phyloP scores from a whole-genome alignment of 2,329 filamentous ascomycete genomes.

The Penicillium hesseltinei region DNA sequence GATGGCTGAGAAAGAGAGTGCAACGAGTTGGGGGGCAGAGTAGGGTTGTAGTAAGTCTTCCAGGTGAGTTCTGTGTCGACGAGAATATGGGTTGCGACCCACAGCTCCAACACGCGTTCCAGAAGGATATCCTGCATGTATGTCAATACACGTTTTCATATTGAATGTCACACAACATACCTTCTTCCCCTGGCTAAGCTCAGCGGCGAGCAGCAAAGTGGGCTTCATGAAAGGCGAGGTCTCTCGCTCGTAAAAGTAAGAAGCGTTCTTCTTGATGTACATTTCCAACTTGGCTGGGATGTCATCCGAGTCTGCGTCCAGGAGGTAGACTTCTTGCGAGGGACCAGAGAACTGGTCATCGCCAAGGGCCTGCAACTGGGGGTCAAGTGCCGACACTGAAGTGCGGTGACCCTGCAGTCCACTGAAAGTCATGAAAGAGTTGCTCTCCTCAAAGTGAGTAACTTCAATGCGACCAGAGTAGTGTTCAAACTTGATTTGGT shows the following conservation, averaged over 20 bases:
- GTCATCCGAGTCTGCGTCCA: constrained; percentile 52
- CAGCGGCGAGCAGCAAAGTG: constrained; percentile 45
- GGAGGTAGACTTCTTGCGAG: constrained; percentile 46
- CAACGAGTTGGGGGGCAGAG: constrained; percentile 36
- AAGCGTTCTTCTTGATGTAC: constrained; percentile 52
- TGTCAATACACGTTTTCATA: neutral
- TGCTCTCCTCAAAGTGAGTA: constrained; percentile 54
- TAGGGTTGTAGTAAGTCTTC: constrained; percentile 51
- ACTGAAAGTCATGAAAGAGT: constrained; percentile 49
- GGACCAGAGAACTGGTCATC: constrained; percentile 40
- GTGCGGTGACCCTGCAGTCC: constrained; percentile 42
- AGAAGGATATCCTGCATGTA: constrained; percentile 31
- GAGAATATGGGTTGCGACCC: constrained; percentile 56
- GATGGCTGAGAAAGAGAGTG: constrained; percentile 38
- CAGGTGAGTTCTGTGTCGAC: constrained; percentile 50
- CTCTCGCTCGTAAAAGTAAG: constrained; percentile 50
- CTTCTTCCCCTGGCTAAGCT: constrained; percentile 41
- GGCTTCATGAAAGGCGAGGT: constrained; percentile 51
- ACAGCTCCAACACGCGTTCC: constrained; percentile 54
- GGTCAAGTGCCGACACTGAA: constrained; percentile 37
- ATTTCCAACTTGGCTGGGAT: constrained; percentile 53
- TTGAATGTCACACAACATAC: constrained; percentile 20
- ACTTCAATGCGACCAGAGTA: constrained; percentile 55
- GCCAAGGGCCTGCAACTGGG: constrained; percentile 43
- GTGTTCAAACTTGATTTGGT: constrained; percentile 49